Evolutionary conservation across 805 yeast genomes (phyloP).

Genomic region (Kodamaea jinghongensis): DNA sequence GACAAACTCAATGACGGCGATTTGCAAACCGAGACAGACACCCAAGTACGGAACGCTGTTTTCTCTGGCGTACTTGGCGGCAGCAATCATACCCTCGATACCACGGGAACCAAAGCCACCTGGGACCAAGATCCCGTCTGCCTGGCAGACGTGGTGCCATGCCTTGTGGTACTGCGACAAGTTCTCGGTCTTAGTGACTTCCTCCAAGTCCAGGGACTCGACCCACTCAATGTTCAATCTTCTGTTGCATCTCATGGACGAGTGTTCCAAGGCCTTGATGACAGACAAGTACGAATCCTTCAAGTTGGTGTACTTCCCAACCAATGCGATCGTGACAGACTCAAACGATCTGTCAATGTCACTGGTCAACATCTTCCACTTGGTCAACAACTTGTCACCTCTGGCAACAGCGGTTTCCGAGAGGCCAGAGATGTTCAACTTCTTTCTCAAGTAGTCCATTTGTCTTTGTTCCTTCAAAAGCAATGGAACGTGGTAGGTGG

Average conservation of each 20-base stretch:
- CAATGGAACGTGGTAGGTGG: conserved; percentile 96
- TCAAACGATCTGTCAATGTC: conserved; percentile 81
- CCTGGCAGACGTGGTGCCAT: conserved; percentile 89
- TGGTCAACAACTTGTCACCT: conserved; percentile 67
- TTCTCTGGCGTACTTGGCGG: conserved; percentile 98
- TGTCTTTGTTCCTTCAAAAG: conserved; percentile 83
- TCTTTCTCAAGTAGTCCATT: conserved; percentile 66
- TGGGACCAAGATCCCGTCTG: conserved; percentile 96
- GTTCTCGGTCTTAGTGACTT: conserved; percentile 56
- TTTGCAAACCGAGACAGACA: conserved; percentile 95
- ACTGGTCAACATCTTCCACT: conserved; percentile 79
- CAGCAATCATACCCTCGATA: conserved; percentile 96
- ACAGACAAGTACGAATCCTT: conserved; percentile 95
- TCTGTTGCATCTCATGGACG: conserved; percentile 86
- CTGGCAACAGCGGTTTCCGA: conserved; percentile 50
- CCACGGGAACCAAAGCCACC: conserved; percentile 99
- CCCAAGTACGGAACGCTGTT: conserved; percentile 93
- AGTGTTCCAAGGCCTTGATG: conserved; percentile 91
- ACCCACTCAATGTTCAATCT: conserved; percentile 92
- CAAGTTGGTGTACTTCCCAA: conserved; percentile 94
- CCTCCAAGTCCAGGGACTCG: conserved; percentile 88
- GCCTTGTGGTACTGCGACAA: conserved; percentile 88
- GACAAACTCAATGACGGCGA: conserved; percentile 92
- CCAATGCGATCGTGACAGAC: conserved; percentile 90
- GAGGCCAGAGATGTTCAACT: conserved; percentile 58